These are phyloP conservation scores for Chrysanthemum lavandulifolium DNA, from an alignment of 129 eudicot genomes.

Conservation along the genomic window DNA sequence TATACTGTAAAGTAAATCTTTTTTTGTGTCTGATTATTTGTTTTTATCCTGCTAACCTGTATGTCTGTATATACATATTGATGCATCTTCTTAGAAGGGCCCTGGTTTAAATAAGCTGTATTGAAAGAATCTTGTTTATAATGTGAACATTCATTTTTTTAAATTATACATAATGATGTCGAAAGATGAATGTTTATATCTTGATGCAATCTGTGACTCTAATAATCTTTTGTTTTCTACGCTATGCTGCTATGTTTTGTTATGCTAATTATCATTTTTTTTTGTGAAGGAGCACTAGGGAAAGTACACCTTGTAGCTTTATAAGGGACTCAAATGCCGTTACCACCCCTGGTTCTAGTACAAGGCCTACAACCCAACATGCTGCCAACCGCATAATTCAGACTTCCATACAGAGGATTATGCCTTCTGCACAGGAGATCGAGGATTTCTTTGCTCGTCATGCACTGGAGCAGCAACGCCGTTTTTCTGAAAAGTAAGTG, in stretches of 20 bases:
- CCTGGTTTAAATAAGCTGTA: conserved; percentile 22
- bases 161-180: neutral
- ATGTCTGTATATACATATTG: conserved; percentile 21
- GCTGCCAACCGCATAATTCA: conserved; percentile 38
- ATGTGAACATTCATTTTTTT: conserved; percentile 1
- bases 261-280: conserved; percentile 1
- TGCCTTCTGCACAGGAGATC: conserved; percentile 68
- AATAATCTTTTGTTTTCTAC: too few species aligned
- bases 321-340: conserved; percentile 51
- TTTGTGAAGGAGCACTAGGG: conserved; percentile 72
- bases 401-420: conserved; percentile 38
- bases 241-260: neutral
- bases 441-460: conserved; percentile 69
- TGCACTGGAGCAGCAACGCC: conserved; percentile 64
- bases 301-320: conserved; percentile 91
- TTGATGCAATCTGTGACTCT: too few species aligned
- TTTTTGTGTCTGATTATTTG: conserved; percentile 35
- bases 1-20: conserved; percentile 25
- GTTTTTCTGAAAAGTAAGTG: conserved; percentile 60
- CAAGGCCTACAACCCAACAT: conserved; percentile 37
- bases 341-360: conserved; percentile 68
- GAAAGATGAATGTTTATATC: neutral
- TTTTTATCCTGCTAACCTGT: conserved; percentile 30
- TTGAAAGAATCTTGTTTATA: conserved; percentile 12
- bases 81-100: conserved; percentile 40